Conservation (phyloP, 1,284 basidiomycete species). For the Schizophyllum commune region DNA sequence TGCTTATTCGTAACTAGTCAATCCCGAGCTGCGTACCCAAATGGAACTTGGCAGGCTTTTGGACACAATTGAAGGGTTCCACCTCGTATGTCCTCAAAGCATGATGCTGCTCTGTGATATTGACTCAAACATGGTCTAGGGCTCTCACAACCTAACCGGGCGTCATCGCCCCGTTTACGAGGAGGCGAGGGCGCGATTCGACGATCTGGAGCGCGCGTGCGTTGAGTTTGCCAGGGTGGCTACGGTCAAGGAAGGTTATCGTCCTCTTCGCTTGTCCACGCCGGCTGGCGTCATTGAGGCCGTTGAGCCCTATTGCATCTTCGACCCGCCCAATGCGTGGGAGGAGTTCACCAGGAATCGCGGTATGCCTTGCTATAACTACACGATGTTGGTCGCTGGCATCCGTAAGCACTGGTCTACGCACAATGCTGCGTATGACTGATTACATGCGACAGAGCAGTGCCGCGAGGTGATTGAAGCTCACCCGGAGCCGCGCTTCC, state of each 20-base stretch:
- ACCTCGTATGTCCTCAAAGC: too few species aligned
- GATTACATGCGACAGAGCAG: background rate
- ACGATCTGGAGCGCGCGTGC: background rate
- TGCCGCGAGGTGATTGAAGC: background rate
- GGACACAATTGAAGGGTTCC: too few species aligned
- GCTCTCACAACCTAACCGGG: background rate
- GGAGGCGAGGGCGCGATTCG: background rate
- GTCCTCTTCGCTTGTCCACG: background rate
- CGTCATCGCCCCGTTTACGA: background rate
- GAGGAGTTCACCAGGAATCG: background rate
- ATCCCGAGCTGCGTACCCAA: too few species aligned
- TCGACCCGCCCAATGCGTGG: background rate
- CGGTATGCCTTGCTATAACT: background rate
- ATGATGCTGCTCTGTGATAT: too few species aligned
- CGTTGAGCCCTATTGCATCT: background rate
- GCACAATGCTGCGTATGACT: background rate
- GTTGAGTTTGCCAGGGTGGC: background rate
- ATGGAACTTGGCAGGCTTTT: too few species aligned
- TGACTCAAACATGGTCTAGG: too few species aligned
- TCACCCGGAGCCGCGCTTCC: background rate
- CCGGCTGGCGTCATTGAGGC: background rate
- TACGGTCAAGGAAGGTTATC: background rate
- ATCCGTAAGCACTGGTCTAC: background rate
- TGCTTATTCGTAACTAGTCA: too few species aligned
- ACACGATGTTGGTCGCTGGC: background rate